Evolutionary conservation across 805 yeast species (phyloP).

Genomic region (Blastobotrys peoriensis): DNA sequence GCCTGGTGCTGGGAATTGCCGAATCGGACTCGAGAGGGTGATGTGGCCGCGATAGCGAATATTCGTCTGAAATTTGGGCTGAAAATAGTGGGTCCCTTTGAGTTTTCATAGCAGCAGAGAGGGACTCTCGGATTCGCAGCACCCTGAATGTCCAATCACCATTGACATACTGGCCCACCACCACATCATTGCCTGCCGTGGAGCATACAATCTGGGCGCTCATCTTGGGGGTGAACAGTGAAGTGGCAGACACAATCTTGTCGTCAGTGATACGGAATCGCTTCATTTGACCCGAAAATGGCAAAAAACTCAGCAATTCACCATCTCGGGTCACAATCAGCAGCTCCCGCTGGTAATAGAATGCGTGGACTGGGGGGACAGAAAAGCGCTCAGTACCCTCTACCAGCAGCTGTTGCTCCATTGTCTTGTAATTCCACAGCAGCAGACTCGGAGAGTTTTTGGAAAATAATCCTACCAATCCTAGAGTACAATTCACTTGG

Average conservation of each 20-base stretch:
- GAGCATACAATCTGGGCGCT: conserved; percentile 63
- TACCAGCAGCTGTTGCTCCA: conserved; percentile 2
- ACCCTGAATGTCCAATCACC: conserved; percentile 58
- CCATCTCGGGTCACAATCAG: conserved; percentile 20
- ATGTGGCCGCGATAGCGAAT: background rate
- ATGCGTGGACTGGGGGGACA: conserved; percentile 9
- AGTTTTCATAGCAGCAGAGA: conserved; percentile 8
- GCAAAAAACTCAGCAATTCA: background rate
- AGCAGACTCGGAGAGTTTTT: conserved; percentile 4
- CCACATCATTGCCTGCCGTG: conserved; percentile 42
- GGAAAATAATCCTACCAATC: conserved; percentile 14
- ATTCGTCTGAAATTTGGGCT: conserved; percentile 1
- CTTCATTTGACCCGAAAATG: conserved; percentile 1
- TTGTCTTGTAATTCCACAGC: conserved; percentile 13
- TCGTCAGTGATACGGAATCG: conserved; percentile 3
- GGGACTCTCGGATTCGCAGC: conserved; percentile 40
- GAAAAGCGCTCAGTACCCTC: conserved; percentile 4
- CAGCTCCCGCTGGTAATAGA: conserved; percentile 15
- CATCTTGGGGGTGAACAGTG: conserved; percentile 63
- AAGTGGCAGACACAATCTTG: conserved; percentile 35
- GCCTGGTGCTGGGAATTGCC: conserved; percentile 13
- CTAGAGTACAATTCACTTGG: conserved; percentile 12
- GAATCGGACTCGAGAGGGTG: background rate
- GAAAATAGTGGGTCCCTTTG: conserved; percentile 2
- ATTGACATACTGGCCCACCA: conserved; percentile 55